Percentiles rank a stretch among this genome's conserved stretches.
Evolutionary conservation across 177 flowering plant genomes (phyloP).

Genomic region (Tripterygium wilfordii): DNA sequence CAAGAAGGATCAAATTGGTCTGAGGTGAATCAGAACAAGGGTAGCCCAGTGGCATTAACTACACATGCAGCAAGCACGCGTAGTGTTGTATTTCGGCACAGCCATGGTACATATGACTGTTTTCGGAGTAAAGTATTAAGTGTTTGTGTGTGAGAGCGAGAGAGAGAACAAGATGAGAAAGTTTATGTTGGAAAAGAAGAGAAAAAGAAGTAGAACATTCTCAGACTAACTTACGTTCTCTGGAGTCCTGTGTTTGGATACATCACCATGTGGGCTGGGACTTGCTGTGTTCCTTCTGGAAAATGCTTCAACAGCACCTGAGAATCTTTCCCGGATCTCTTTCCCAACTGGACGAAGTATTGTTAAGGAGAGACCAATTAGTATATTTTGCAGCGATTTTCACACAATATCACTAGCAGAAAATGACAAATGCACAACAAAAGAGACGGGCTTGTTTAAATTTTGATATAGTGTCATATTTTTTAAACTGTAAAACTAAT

Average conservation of each 20-base stretch:
- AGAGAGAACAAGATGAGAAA: no score
- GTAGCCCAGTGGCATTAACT: no score
- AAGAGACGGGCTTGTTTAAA: not conserved
- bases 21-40: no score
- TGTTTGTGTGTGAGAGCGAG: no score
- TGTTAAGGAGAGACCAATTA: not conserved
- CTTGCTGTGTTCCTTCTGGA: not conserved
- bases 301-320: conserved; percentile 1
- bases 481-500: no score
- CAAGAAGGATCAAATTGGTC: no score
- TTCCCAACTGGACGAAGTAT: not conserved
- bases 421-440: not conserved
- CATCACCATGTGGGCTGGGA: not conserved
- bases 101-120: no score
- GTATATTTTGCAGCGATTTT: not conserved
- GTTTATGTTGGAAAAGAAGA: no score
- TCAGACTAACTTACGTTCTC: not conserved
- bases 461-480: not conserved
- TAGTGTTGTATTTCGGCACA: no score
- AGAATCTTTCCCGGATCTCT: not conserved
- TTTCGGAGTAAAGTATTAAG: no score
- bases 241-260: not conserved
- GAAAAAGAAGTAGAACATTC: not conserved
- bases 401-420: not conserved
- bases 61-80: no score